Evolutionary conservation across 1,284 basidiomycete species (phyloP).

Genomic region (Boletus semigastroideus): DNA sequence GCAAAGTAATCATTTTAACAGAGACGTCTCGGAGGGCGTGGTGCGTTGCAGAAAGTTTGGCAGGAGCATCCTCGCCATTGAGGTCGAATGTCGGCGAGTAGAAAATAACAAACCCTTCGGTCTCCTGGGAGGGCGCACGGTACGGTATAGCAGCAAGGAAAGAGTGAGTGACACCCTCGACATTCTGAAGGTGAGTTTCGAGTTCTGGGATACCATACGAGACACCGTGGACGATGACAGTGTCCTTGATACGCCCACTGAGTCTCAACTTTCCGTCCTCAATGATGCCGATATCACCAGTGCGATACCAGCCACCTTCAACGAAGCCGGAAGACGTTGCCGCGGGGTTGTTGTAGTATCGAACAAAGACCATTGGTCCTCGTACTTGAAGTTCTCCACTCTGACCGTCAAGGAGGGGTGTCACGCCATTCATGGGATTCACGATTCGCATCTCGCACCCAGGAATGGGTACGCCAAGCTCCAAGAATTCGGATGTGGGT

Average conservation of each 20-base stretch:
- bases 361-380: conserved; percentile 40
- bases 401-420: conserved; percentile 26
- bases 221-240: conserved; percentile 47
- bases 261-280: conserved; percentile 39
- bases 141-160: conserved; percentile 39
- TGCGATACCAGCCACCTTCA: conserved; percentile 44
- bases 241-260: conserved; percentile 45
- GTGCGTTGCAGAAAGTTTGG: conserved; percentile 21
- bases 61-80: conserved; percentile 19
- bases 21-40: conserved; percentile 21
- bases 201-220: conserved; percentile 43
- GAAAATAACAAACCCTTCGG: conserved; percentile 33
- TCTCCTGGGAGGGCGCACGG: conserved; percentile 33
- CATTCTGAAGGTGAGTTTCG: conserved; percentile 41
- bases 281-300: conserved; percentile 42
- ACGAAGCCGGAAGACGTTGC: conserved; percentile 41
- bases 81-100: conserved; percentile 31
- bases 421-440: conserved; percentile 31
- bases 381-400: conserved; percentile 41
- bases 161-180: conserved; percentile 39
- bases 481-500: conserved; percentile 30
- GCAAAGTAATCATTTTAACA: conserved; percentile 29
- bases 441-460: conserved; percentile 36
- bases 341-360: conserved; percentile 41
- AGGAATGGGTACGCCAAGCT: conserved; percentile 29